These are phyloP conservation scores for Ambrosiella beaveri DNA, from an alignment of 2,329 filamentous ascomycete genomes.

Conservation along the genomic window DNA sequence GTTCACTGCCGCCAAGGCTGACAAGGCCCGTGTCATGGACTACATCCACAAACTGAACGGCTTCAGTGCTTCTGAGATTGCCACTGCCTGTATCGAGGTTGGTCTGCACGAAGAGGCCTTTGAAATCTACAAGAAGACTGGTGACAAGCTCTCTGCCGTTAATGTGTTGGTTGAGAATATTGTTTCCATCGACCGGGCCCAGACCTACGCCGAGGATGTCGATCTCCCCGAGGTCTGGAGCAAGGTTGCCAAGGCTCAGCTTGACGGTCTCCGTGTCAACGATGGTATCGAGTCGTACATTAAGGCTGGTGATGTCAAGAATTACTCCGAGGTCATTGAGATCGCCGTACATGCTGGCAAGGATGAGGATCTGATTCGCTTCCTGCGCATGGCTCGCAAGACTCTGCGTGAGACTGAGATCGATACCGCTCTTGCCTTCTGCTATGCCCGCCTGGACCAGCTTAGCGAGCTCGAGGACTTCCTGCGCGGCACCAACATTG, in stretches of 20 bases:
- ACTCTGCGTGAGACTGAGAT: slow-evolving; percentile 84
- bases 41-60: slow-evolving; percentile 85
- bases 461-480: slow-evolving; percentile 92
- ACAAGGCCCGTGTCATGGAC: slow-evolving; percentile 85
- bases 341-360: slow-evolving; percentile 89
- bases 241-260: slow-evolving; percentile 91
- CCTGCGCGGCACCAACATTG: slow-evolving; percentile 79
- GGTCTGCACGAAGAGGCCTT: slow-evolving; percentile 94
- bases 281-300: slow-evolving; percentile 97
- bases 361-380: slow-evolving; percentile 95
- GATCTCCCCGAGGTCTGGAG: slow-evolving; percentile 95
- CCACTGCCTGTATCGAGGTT: slow-evolving; percentile 81
- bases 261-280: slow-evolving; percentile 81
- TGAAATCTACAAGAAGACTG: slow-evolving; percentile 96
- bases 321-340: slow-evolving; percentile 92
- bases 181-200: slow-evolving; percentile 93
- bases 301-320: slow-evolving; percentile 78
- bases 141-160: slow-evolving; percentile 70
- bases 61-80: slow-evolving; percentile 86
- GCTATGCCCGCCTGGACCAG: slow-evolving; percentile 80
- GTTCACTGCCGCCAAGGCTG: slow-evolving; percentile 90
- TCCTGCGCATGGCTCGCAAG: slow-evolving; percentile 91
- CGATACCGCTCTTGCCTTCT: slow-evolving; percentile 87
- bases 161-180: slow-evolving; percentile 91
- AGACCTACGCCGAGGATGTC: slow-evolving; percentile 87